A percentile compares a stretch with the other conserved stretches of the same genome.
Evolutionary conservation across 768 basidiomycete genomes (phyloP).

Genomic region (Suillus luteus): DNA sequence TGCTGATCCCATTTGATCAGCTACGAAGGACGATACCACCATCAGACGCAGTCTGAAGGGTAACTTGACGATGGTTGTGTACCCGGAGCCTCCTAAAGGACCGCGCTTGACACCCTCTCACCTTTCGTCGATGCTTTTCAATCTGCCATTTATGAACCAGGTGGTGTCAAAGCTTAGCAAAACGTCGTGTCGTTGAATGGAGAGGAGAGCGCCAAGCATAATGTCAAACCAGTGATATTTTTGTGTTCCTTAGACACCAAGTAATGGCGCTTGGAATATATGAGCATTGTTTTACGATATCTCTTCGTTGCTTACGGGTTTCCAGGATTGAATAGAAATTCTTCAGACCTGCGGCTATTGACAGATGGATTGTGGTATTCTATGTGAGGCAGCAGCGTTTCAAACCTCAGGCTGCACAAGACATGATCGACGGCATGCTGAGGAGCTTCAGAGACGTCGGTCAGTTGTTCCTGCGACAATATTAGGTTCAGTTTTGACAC

Average conservation of each 20-base stretch:
- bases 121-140: not conserved
- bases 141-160: not conserved
- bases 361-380: constrained; percentile 63
- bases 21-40: not conserved
- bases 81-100: not conserved
- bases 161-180: not conserved
- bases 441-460: constrained; percentile 57
- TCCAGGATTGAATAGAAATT: constrained; percentile 72
- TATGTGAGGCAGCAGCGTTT: constrained; percentile 69
- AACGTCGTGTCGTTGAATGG: not conserved
- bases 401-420: constrained; percentile 43
- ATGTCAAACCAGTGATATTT: not conserved
- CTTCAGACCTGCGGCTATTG: constrained; percentile 53
- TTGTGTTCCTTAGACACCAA: constrained; percentile 49
- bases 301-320: constrained; percentile 10
- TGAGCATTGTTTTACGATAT: constrained; percentile 28
- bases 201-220: not conserved
- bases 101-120: not conserved
- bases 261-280: constrained; percentile 82
- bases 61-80: not conserved
- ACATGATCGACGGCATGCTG: constrained; percentile 58
- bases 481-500: not conserved
- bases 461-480: constrained; percentile 35
- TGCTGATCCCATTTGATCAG: not conserved
- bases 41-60: not conserved